Percentiles rank a stretch among this genome's conserved stretches.
phyloP scores from a whole-genome alignment of 495 filamentous ascomycete genomes.

The Echria macrotheca region DNA sequence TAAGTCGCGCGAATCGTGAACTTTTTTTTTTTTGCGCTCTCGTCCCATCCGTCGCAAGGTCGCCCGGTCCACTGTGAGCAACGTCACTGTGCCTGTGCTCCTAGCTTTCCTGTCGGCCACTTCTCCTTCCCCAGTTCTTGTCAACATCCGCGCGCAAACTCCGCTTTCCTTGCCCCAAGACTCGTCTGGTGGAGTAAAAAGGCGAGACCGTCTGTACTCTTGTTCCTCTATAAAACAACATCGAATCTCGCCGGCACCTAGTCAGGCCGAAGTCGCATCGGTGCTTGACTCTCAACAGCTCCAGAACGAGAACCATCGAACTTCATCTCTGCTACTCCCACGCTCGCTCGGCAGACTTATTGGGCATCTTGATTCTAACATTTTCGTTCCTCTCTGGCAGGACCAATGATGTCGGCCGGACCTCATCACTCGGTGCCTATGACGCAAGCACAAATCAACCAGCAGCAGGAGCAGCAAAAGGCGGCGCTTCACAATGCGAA shows the following conservation, averaged over 20 bases:
- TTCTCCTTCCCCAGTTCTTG: too few relatives aligned
- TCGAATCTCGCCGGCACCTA: background rate
- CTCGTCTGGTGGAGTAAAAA: constrained; percentile 4
- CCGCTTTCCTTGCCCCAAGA: background rate
- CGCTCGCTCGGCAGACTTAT: constrained; percentile 45
- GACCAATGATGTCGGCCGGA: constrained; percentile 26
- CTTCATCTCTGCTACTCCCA: too few relatives aligned
- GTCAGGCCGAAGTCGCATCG: too few relatives aligned
- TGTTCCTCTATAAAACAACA: too few relatives aligned
- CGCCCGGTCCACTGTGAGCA: too few relatives aligned
- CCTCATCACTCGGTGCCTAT: constrained; percentile 46
- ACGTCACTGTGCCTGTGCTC: constrained; percentile 12
- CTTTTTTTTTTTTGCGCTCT: constrained; percentile 2
- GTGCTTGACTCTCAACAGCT: too few relatives aligned
- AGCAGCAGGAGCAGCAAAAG: constrained; percentile 50
- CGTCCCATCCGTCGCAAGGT: too few relatives aligned
- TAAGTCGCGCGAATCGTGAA: constrained; percentile 35
- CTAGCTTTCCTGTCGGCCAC: too few relatives aligned
- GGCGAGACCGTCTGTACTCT: background rate
- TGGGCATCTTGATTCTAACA: constrained; percentile 35
- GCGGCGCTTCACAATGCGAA: constrained; percentile 62
- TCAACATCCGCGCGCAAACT: background rate
- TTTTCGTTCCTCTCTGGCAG: constrained; percentile 18
- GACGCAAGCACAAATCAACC: constrained; percentile 50
- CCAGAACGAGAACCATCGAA: too few relatives aligned